Conservation (phyloP, 306 rosid genomes). For the Vigna unguiculata region DNA sequence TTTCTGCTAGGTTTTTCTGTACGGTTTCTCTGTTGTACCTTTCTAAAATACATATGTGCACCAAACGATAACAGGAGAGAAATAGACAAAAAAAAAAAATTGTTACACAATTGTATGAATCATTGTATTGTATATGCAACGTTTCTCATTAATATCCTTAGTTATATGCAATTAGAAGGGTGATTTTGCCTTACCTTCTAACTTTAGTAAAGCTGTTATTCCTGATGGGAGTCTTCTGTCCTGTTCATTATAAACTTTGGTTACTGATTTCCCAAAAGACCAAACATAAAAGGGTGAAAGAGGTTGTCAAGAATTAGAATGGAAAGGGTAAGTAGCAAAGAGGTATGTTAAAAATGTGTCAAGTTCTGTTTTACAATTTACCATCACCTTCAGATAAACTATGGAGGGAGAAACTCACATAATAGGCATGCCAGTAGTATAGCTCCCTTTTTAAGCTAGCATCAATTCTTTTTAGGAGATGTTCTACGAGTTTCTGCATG, state of each 20-base stretch:
- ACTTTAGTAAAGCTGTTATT: constrained; percentile 77
- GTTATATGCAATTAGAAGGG: background rate
- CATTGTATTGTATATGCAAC: background rate
- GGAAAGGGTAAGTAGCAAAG: background rate
- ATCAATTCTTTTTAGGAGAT: constrained; percentile 68
- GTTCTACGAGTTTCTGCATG: constrained; percentile 84
- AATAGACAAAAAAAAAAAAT: too few relatives aligned
- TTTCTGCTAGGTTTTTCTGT: too few relatives aligned
- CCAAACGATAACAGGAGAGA: too few relatives aligned
- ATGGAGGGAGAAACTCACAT: constrained; percentile 61
- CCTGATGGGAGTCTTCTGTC: constrained; percentile 84
- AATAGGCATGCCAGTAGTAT: constrained; percentile 90
- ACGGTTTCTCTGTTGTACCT: too few relatives aligned
- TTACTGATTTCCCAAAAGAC: constrained; percentile 33
- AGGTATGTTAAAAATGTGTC: background rate
- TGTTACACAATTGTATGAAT: too few relatives aligned
- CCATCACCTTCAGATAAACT: constrained; percentile 28
- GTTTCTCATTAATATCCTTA: background rate
- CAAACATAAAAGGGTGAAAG: background rate
- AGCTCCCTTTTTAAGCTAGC: constrained; percentile 68
- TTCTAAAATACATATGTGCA: too few relatives aligned
- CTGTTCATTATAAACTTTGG: constrained; percentile 49
- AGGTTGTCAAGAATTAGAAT: background rate
- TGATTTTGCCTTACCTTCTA: constrained; percentile 67
- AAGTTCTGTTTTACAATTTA: background rate